phyloP scores from a whole-genome alignment of 169 alveolate species.

The Plasmodium reichenowi region DNA sequence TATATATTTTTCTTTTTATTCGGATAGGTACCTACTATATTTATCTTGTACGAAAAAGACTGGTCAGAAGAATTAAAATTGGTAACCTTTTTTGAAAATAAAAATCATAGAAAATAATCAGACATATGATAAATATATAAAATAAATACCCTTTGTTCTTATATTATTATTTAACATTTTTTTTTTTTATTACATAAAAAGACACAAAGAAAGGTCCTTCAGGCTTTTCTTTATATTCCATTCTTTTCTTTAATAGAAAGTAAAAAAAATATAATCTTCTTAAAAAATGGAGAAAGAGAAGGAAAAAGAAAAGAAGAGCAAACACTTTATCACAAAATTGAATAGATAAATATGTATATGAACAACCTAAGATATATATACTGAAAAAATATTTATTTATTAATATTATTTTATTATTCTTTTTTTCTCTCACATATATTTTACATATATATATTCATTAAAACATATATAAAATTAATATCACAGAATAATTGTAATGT shows the following conservation, averaged over 20 bases:
- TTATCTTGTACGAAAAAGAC: slow-evolving; percentile 34
- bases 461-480: too few species aligned
- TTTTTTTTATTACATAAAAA: slow-evolving; percentile 45
- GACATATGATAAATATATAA: neutral
- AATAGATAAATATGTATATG: too few species aligned
- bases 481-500: too few species aligned
- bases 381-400: too few species aligned
- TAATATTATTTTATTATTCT: too few species aligned
- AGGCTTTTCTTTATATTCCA: slow-evolving; percentile 74
- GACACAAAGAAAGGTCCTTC: slow-evolving; percentile 71
- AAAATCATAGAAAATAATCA: neutral
- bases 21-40: slow-evolving; percentile 23
- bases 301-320: too few species aligned
- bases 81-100: slow-evolving; percentile 38
- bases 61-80: slow-evolving; percentile 52
- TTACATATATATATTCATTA: too few species aligned
- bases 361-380: too few species aligned
- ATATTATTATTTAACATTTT: neutral
- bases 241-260: neutral
- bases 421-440: too few species aligned
- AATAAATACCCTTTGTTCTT: neutral
- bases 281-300: too few species aligned
- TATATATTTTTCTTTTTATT: slow-evolving; percentile 2
- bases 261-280: neutral
- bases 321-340: too few species aligned